Base-by-base conservation (phyloP, 345 rosid genomes). In the Euclidium syriacum region DNA sequence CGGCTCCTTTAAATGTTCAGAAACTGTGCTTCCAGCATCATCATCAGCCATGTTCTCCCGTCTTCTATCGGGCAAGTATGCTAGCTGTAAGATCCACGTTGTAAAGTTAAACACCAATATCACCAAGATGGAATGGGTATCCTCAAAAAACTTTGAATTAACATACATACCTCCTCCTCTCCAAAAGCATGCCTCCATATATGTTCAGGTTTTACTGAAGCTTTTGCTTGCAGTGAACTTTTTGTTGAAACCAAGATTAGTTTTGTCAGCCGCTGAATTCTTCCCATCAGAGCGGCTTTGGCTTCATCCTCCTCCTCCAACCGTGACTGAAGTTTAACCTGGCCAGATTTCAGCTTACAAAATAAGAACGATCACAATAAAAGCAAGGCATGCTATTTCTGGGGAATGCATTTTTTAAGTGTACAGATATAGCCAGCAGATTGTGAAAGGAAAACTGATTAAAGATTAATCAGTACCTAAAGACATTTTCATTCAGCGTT, bases 291-390 rank as follows among this genome's bases (percentile, higher is more conserved):
- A 72, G 99, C 99, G 65, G 91, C 96, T 78, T 95, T 95, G 67
- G 97, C 99, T 77, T 95, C 99, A 67, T 95, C 99, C 71, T 95
- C 99, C 52, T 95, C 99, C 74, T 95, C 99, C 77, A 95, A 70
- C 75, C 98, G 82, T 30, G 95, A 83, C 55, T 86, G 99, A 88
- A 86, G 85, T 81, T 95, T 95, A 78, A 88, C 96, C 81, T 95
- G 96, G 68, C 88, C 89, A 62, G 85, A 96, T 78, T 87, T 96
- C 75, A 95, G 68, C 92, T 84, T 62, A 68, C 40, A 27, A 30
- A 33, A 43, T 49, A 49, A 47, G 50, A 38, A 29, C 39, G 51
- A 16, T 58, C 46, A 18, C 65, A 32, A 41, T 57, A 22, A 40
- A 57, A 49, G 22, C 32, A 39, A 49, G 32, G 15, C 42, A 33